Evolutionary conservation across 306 rosid genomes (phyloP).

Genomic region (Echinosophora koreensis): DNA sequence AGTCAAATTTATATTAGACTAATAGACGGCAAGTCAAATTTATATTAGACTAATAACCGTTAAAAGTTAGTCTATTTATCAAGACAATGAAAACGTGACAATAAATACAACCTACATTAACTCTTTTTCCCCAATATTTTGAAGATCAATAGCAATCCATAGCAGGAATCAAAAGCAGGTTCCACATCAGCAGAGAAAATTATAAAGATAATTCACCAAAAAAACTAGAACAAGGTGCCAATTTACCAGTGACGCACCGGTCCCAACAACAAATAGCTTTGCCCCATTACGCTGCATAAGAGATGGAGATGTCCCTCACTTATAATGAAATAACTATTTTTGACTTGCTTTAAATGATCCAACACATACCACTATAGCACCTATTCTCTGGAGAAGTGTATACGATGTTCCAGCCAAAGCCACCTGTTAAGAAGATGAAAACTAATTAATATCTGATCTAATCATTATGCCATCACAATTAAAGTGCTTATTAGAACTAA

Average conservation of each 20-base stretch:
- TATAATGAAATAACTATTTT: conserved; percentile 12
- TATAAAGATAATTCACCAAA: neutral
- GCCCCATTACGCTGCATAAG: conserved; percentile 86
- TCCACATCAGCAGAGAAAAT: neutral
- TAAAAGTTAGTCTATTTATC: neutral
- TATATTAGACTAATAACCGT: neutral
- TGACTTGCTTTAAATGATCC: conserved; percentile 44
- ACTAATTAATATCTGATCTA: conserved; percentile 1
- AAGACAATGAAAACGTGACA: conserved; percentile 17
- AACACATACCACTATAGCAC: conserved; percentile 77
- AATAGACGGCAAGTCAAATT: neutral
- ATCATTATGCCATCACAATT: conserved; percentile 1
- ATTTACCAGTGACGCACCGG: conserved; percentile 70
- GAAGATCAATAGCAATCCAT: conserved; percentile 20
- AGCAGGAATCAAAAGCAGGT: conserved; percentile 27
- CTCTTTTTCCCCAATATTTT: neutral
- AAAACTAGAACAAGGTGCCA: conserved; percentile 25
- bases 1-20: neutral
- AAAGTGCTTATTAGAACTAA: conserved; percentile 1
- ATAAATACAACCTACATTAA: neutral
- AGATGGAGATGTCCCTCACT: conserved; percentile 50
- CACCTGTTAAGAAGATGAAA: conserved; percentile 49
- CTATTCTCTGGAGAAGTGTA: conserved; percentile 64
- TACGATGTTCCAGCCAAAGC: conserved; percentile 66
- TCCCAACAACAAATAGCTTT: conserved; percentile 93